phyloP scores from a whole-genome alignment of 1,284 basidiomycete genomes.

The Dichomitus squalens region DNA sequence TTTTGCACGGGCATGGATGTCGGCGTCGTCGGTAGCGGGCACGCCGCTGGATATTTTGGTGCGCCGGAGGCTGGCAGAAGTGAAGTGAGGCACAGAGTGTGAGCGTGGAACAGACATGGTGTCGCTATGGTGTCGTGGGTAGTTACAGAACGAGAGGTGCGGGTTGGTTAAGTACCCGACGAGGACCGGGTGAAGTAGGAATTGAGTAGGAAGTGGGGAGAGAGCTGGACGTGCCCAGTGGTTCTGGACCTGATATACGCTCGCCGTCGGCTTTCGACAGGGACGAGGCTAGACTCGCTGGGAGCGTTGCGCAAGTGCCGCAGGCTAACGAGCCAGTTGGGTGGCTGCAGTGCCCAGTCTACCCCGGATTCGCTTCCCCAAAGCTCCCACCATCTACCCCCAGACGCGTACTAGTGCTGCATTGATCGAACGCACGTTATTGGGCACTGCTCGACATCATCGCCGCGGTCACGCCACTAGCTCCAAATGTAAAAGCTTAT shows the following conservation, averaged over 20 bases:
- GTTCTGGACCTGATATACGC: background rate
- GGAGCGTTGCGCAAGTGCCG: slow-evolving; percentile 2
- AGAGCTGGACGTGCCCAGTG: background rate
- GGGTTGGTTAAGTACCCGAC: background rate
- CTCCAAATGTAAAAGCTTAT: slow-evolving; percentile 1
- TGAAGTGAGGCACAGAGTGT: slow-evolving; percentile 30
- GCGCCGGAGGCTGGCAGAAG: slow-evolving; percentile 2
- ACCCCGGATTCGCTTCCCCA: slow-evolving; percentile 14
- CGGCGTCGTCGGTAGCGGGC: slow-evolving; percentile 2
- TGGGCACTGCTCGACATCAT: slow-evolving; percentile 5
- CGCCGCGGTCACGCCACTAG: background rate
- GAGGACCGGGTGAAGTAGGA: background rate
- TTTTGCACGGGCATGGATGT: slow-evolving; percentile 14
- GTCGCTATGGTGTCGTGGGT: slow-evolving; percentile 1
- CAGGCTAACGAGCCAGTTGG: background rate
- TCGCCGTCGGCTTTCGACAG: background rate
- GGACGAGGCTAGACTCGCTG: background rate
- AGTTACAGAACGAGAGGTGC: background rate
- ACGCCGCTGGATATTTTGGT: slow-evolving; percentile 12
- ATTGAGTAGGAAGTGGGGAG: background rate
- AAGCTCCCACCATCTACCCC: slow-evolving; percentile 17
- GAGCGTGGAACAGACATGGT: slow-evolving; percentile 33
- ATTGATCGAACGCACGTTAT: background rate
- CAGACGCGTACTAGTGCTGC: slow-evolving; percentile 6
- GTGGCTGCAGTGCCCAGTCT: too few relatives aligned